phyloP scores from a whole-genome alignment of 2,329 filamentous ascomycete genomes.

The Raffaelea albimanens region DNA sequence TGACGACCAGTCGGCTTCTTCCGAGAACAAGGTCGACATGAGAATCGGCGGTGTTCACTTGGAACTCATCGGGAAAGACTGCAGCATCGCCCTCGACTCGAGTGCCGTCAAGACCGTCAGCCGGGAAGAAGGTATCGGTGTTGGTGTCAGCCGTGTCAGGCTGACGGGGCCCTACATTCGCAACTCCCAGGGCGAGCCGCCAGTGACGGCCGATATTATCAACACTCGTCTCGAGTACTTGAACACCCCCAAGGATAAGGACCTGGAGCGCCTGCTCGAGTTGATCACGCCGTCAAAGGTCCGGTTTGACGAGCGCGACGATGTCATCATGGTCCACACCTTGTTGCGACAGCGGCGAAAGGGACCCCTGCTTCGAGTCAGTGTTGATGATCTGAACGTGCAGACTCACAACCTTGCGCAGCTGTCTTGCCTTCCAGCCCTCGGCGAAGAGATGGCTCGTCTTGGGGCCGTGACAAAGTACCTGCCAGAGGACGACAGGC shows the following conservation, averaged over 20 bases:
- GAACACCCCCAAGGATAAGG: conserved; percentile 62
- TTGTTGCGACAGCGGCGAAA: conserved; percentile 78
- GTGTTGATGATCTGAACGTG: conserved; percentile 54
- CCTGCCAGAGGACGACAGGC: conserved; percentile 87
- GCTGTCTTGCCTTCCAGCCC: conserved; percentile 56
- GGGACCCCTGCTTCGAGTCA: conserved; percentile 69
- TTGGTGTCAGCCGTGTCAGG: conserved; percentile 68
- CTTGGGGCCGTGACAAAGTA: conserved; percentile 88
- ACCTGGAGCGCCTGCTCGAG: conserved; percentile 72
- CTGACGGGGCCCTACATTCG: conserved; percentile 60
- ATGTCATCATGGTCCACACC: conserved; percentile 92
- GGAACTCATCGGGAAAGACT: conserved; percentile 67
- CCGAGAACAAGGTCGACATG: conserved; percentile 61
- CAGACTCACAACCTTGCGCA: conserved; percentile 54
- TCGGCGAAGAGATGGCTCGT: conserved; percentile 71
- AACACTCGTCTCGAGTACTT: conserved; percentile 67
- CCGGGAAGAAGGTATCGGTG: conserved; percentile 60
- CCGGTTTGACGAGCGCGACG: conserved; percentile 74
- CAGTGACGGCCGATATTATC: conserved; percentile 52
- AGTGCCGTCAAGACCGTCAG: conserved; percentile 75
- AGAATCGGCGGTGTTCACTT: conserved; percentile 69
- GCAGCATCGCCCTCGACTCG: conserved; percentile 63
- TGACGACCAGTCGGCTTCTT: conserved; percentile 33
- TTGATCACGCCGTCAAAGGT: conserved; percentile 87
- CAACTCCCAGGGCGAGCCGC: conserved; percentile 35